phyloP scores from a whole-genome alignment of 176 grass and related monocot species.

The Dactylis glomerata region DNA sequence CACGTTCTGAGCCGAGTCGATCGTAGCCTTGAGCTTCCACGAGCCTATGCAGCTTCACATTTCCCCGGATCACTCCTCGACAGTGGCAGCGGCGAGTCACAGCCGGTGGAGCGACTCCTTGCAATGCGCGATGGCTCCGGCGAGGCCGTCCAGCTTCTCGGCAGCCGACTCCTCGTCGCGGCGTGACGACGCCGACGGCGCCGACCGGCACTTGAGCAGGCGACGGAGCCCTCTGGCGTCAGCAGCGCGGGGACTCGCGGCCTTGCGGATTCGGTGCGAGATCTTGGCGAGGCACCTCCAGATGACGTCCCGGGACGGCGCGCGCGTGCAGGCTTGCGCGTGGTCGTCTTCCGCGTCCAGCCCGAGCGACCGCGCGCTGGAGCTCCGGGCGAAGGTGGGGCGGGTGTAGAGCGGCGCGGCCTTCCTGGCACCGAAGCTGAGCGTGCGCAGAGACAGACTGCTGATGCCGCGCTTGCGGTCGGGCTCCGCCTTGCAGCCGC shows the following conservation, averaged over 20 bases:
- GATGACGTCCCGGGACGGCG: too few species aligned
- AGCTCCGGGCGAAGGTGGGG: conserved; percentile 32
- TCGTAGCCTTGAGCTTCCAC: not conserved
- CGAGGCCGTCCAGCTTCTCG: conserved; percentile 86
- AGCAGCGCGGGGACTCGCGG: not conserved
- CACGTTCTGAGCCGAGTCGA: too few species aligned
- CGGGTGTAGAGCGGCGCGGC: conserved; percentile 42
- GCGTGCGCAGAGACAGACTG: conserved; percentile 34
- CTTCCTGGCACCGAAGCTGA: conserved; percentile 46
- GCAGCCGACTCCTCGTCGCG: conserved; percentile 71
- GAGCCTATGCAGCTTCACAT: conserved; percentile 1
- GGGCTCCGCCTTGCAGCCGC: too few species aligned
- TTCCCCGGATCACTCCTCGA: conserved; percentile 72
- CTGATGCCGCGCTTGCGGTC: too few species aligned
- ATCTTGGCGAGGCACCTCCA: conserved; percentile 60
- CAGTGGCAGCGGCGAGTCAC: conserved; percentile 43
- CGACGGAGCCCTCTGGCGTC: conserved; percentile 22
- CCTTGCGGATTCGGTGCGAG: conserved; percentile 35
- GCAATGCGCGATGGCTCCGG: conserved; percentile 91
- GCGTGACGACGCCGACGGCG: conserved; percentile 24
- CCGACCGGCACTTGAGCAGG: conserved; percentile 40
- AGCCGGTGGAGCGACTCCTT: conserved; percentile 39
- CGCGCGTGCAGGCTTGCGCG: too few species aligned
- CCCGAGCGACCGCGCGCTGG: conserved; percentile 34
- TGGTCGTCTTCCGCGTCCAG: too few species aligned